Evolutionary conservation across 805 yeast species (phyloP).

Genomic region (Hanseniaspora mollemarum): DNA sequence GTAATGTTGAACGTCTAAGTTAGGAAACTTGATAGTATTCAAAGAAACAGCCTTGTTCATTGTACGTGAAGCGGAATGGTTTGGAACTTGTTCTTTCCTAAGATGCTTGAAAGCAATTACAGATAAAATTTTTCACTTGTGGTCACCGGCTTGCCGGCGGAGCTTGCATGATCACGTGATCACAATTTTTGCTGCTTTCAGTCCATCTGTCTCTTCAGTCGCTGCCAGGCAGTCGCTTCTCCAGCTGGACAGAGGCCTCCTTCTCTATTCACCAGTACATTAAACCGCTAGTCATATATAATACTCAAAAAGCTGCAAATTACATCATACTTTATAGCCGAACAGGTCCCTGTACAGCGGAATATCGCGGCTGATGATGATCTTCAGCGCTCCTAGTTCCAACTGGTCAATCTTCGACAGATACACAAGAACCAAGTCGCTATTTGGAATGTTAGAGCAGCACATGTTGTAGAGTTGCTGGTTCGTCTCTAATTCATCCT

Average conservation of each 20-base stretch:
- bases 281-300: no score
- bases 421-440: constrained; percentile 11
- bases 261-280: no score
- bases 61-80: no score
- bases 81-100: no score
- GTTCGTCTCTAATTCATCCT: background rate
- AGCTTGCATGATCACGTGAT: no score
- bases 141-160: no score
- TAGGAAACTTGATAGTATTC: background rate
- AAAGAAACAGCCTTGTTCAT: background rate
- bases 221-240: no score
- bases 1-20: background rate
- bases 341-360: background rate
- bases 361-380: constrained; percentile 2
- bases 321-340: constrained; percentile 2
- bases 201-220: no score
- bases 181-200: no score
- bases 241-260: no score
- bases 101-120: no score
- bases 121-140: background rate
- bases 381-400: constrained; percentile 9
- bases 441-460: constrained; percentile 11
- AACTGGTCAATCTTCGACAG: constrained; percentile 14
- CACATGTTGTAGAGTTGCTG: constrained; percentile 13
- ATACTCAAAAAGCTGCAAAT: background rate